Conservation (phyloP, 305 asterid species). For the Fraxinus floribunda region DNA sequence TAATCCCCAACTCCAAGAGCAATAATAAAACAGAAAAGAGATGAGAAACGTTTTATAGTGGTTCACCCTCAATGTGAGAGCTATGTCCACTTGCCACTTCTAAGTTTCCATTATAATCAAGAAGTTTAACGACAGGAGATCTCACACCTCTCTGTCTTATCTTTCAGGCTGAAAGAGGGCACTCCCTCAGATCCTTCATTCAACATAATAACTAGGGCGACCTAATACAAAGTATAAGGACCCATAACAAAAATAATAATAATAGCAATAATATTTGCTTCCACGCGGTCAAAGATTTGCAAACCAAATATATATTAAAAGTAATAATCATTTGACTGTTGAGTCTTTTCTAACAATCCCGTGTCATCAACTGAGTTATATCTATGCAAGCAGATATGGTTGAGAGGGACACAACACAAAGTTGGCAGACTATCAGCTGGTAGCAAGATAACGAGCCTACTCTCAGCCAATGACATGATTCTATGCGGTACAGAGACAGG, state of each 20-base stretch:
- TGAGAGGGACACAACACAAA: slow-evolving; percentile 84
- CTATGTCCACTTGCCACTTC: background rate
- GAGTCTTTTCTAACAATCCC: background rate
- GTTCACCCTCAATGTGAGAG: background rate
- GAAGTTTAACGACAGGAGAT: background rate
- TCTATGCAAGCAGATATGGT: slow-evolving; percentile 61
- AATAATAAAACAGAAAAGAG: background rate
- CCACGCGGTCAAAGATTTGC: background rate
- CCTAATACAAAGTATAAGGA: background rate
- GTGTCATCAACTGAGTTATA: background rate
- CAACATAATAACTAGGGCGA: background rate
- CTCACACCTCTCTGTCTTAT: background rate
- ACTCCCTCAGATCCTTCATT: background rate
- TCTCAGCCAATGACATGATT: slow-evolving; percentile 86
- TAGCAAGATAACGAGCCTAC: slow-evolving; percentile 84
- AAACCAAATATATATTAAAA: background rate
- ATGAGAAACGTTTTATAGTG: background rate
- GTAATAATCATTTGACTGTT: background rate
- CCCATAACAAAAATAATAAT: background rate
- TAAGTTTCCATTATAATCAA: background rate
- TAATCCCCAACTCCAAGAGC: background rate
- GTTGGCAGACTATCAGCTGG: slow-evolving; percentile 95
- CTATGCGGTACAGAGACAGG: slow-evolving; percentile 94
- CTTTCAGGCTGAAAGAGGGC: background rate
- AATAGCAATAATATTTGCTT: background rate